Conservation (phyloP, 2,329 filamentous ascomycete species). For the Venturia nashicola region DNA sequence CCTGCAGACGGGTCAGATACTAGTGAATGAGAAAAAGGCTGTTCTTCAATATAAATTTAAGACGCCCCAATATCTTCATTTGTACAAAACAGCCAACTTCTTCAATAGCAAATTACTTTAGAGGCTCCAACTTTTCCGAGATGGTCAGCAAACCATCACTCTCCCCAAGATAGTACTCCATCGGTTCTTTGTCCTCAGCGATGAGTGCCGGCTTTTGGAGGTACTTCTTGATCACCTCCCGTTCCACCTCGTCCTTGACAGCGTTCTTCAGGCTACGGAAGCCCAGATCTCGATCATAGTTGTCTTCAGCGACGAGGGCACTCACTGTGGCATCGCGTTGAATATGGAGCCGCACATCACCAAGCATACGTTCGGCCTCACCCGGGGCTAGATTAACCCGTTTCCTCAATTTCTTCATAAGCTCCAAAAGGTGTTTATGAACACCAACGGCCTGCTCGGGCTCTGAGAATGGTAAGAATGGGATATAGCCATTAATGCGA, state of each 20-base stretch:
- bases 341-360: conserved; percentile 11
- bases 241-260: background rate
- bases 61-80: too few species aligned
- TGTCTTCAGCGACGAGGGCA: background rate
- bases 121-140: too few species aligned
- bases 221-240: background rate
- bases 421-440: conserved; percentile 29
- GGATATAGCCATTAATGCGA: conserved; percentile 29
- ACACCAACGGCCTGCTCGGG: conserved; percentile 30
- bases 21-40: too few species aligned
- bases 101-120: too few species aligned
- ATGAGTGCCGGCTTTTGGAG: background rate
- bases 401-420: conserved; percentile 14
- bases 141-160: too few species aligned
- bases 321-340: conserved; percentile 2
- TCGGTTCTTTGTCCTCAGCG: background rate
- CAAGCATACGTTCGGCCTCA: background rate
- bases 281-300: background rate
- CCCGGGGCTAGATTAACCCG: conserved; percentile 8
- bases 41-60: too few species aligned
- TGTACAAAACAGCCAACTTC: too few species aligned
- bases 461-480: conserved; percentile 30
- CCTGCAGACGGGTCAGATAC: too few species aligned
- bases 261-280: background rate
- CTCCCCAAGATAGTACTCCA: too few species aligned